A percentile compares a stretch with the other conserved stretches of the same genome.
These are phyloP conservation scores for Phaeotremella skinneri DNA, from an alignment of 768 basidiomycete genomes.

Conservation along the genomic window DNA sequence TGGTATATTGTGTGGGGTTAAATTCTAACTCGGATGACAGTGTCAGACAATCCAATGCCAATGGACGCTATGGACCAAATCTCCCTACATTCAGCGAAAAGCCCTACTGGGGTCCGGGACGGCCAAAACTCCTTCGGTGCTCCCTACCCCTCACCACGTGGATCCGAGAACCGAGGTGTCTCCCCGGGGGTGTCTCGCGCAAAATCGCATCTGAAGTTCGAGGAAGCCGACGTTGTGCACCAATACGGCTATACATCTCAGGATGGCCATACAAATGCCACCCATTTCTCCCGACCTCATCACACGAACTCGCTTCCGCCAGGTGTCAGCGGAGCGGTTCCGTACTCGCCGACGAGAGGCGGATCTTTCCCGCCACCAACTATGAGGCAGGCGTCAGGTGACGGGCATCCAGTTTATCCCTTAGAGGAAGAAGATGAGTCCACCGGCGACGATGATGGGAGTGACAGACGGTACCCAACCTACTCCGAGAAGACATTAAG, in stretches of 20 bases:
- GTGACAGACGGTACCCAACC: not conserved
- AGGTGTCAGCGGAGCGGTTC: no score
- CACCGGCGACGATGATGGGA: not conserved
- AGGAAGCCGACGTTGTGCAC: slow-evolving; percentile 50
- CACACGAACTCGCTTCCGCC: slow-evolving; percentile 1
- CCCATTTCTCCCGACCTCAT: slow-evolving; percentile 30
- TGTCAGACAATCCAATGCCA: slow-evolving; percentile 85
- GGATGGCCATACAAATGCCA: slow-evolving; percentile 31
- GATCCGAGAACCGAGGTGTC: not conserved
- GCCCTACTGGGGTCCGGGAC: not conserved
- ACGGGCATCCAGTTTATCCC: not conserved
- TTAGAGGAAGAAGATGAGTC: not conserved
- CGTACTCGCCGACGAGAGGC: not conserved
- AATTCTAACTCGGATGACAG: slow-evolving; percentile 21
- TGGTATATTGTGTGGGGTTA: not conserved
- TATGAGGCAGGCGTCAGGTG: not conserved
- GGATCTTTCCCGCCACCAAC: not conserved
- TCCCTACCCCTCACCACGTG: not conserved
- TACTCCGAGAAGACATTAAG: not conserved
- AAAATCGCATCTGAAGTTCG: slow-evolving; percentile 34
- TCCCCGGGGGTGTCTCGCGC: not conserved
- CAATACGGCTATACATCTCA: slow-evolving; percentile 39
- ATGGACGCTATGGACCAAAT: slow-evolving; percentile 50
- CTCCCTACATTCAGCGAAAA: slow-evolving; percentile 39
- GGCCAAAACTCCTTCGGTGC: not conserved